These are phyloP conservation scores for Podila horticola DNA, from an alignment of 192 early-diverging fungal species.

Conservation along the genomic window DNA sequence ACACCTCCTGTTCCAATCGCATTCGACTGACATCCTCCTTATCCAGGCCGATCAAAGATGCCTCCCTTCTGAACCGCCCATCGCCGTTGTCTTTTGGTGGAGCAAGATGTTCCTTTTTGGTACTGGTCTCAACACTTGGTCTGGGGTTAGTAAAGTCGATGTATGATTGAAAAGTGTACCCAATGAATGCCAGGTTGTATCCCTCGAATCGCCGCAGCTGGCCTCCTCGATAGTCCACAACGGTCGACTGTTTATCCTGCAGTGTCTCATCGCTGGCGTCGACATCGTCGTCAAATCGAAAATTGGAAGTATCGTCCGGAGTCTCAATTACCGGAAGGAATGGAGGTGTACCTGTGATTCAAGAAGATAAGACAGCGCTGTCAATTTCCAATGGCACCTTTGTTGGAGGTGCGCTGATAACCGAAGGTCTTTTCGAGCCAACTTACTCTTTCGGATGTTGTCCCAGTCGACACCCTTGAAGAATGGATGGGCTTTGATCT, in stretches of 20 bases:
- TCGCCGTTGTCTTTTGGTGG: conserved; percentile 3
- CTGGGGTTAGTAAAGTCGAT: conserved; percentile 22
- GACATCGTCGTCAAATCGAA: conserved; percentile 83
- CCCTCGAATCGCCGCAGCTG: conserved; percentile 72
- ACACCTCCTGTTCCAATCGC: conserved; percentile 46
- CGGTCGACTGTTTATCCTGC: conserved; percentile 52
- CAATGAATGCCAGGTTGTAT: conserved; percentile 87
- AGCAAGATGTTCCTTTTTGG: background rate
- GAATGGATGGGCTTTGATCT: conserved; percentile 76
- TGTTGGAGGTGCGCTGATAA: background rate
- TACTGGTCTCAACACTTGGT: background rate
- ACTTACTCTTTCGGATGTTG: conserved; percentile 58
- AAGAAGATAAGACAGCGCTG: conserved; percentile 2
- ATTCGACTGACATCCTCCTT: conserved; percentile 46
- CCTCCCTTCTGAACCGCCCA: conserved; percentile 27
- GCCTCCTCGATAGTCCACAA: conserved; percentile 57
- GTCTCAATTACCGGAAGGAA: conserved; percentile 89
- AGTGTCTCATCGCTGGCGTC: conserved; percentile 59
- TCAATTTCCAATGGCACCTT: conserved; percentile 1
- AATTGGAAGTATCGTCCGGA: conserved; percentile 90
- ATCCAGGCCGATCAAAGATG: conserved; percentile 32
- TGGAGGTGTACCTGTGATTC: conserved; percentile 68
- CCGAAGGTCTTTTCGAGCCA: background rate
- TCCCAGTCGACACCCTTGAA: conserved; percentile 74
- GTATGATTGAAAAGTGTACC: conserved; percentile 78